Percentiles rank a stretch among this genome's conserved stretches.
These are phyloP conservation scores for Russula vinacea DNA, from an alignment of 768 basidiomycete species.

Conservation along the genomic window DNA sequence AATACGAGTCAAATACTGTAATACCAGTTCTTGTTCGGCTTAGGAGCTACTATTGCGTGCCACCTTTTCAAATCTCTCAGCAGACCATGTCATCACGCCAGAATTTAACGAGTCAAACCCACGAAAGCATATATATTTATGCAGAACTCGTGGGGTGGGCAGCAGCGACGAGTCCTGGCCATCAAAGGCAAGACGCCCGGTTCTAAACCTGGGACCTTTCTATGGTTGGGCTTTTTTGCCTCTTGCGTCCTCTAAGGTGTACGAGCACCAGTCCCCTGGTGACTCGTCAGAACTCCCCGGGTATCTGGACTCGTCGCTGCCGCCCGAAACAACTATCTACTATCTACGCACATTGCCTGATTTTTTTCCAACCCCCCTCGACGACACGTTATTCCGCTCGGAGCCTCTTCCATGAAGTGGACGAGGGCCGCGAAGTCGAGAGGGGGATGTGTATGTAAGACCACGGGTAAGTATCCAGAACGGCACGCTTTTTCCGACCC, in stretches of 20 bases:
- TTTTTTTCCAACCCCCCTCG: slow-evolving; percentile 1
- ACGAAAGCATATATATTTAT: no score
- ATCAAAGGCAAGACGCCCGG: slow-evolving; percentile 24
- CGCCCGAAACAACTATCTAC: neutral
- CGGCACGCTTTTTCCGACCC: neutral
- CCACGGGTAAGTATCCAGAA: neutral
- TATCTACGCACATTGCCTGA: neutral
- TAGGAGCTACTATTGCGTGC: no score
- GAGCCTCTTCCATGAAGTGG: no score
- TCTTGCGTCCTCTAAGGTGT: slow-evolving; percentile 20
- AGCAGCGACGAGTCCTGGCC: slow-evolving; percentile 20
- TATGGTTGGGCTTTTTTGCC: slow-evolving; percentile 11
- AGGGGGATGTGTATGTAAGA: neutral
- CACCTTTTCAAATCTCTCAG: no score
- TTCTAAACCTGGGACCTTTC: slow-evolving; percentile 24
- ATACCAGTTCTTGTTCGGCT: no score
- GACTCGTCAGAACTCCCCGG: slow-evolving; percentile 26
- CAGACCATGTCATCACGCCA: neutral
- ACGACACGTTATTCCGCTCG: neutral
- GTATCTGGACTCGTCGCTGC: slow-evolving; percentile 18
- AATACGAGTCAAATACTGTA: no score
- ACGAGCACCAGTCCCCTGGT: slow-evolving; percentile 23
- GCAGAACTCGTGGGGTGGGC: slow-evolving; percentile 14
- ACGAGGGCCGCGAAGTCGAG: no score
- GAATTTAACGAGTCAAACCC: slow-evolving; percentile 5